Conservation (phyloP, 768 basidiomycete species). For the Cyclocybe cylindracea region DNA sequence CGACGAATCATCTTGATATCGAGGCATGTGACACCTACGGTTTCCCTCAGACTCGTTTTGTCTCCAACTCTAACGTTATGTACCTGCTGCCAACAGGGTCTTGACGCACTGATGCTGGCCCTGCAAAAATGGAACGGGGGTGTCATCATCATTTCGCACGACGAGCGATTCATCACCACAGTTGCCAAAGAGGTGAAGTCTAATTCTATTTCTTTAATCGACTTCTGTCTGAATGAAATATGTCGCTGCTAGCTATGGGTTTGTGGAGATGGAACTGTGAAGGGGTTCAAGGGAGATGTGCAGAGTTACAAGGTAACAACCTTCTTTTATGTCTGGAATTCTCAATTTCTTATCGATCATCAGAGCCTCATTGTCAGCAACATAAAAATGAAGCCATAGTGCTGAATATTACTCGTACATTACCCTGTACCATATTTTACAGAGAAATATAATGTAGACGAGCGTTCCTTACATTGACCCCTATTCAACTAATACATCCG, state of each 20-base stretch:
- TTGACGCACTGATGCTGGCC: conserved; percentile 92
- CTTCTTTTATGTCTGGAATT: neutral
- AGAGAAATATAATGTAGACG: too few species aligned
- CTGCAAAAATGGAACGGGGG: conserved; percentile 83
- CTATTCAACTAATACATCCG: too few species aligned
- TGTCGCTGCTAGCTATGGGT: conserved; percentile 75
- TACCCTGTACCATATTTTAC: neutral
- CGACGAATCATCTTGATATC: conserved; percentile 96
- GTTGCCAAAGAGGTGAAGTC: conserved; percentile 76
- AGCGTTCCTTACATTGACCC: too few species aligned
- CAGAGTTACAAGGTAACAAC: conserved; percentile 80
- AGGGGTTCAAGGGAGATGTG: conserved; percentile 88
- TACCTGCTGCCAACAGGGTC: conserved; percentile 55
- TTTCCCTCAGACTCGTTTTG: neutral
- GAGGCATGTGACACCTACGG: conserved; percentile 48
- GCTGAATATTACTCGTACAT: neutral
- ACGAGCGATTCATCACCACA: conserved; percentile 91
- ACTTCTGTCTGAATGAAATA: conserved; percentile 9
- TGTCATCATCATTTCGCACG: conserved; percentile 92
- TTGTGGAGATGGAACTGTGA: conserved; percentile 79
- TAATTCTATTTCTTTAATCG: neutral
- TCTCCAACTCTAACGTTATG: neutral
- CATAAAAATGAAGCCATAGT: conserved; percentile 55
- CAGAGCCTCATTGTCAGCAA: conserved; percentile 78
- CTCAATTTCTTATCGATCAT: neutral